These are phyloP conservation scores for Amphicarpaea edgeworthii DNA, from an alignment of 306 rosid genomes.

Conservation along the genomic window DNA sequence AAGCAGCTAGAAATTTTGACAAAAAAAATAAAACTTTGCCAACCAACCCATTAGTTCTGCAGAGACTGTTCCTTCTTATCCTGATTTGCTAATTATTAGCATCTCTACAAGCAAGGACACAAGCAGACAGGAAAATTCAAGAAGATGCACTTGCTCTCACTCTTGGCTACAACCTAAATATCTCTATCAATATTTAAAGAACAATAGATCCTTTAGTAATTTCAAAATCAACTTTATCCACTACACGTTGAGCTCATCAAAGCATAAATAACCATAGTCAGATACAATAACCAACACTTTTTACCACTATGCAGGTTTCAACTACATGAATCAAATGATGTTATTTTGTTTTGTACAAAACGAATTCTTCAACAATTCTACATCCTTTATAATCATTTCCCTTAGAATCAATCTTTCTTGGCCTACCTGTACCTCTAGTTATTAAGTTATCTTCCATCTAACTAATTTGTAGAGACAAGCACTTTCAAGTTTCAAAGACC, in stretches of 20 bases:
- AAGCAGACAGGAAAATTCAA: conserved; percentile 7
- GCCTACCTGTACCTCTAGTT: background rate
- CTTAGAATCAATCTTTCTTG: background rate
- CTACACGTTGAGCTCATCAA: conserved; percentile 7
- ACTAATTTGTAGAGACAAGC: background rate
- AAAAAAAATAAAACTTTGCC: background rate
- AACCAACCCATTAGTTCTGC: background rate
- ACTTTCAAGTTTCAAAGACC: background rate
- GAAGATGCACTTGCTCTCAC: conserved; percentile 14
- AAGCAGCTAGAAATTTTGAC: background rate
- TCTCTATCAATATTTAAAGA: background rate
- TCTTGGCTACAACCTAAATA: conserved; percentile 28
- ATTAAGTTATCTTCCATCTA: background rate
- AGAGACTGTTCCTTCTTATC: background rate
- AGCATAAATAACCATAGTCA: conserved; percentile 10
- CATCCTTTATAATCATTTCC: background rate
- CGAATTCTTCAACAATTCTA: conserved; percentile 1
- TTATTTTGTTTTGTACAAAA: background rate
- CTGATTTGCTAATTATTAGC: background rate
- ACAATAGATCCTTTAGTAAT: background rate
- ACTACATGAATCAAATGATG: conserved; percentile 12
- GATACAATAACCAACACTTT: background rate
- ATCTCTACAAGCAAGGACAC: conserved; percentile 6
- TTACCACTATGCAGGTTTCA: background rate
- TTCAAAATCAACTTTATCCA: background rate